A percentile compares a stretch with the other conserved stretches of the same genome.
These are phyloP conservation scores for Barnettozyma botsteinii DNA, from an alignment of 805 yeast genomes.

Conservation along the genomic window DNA sequence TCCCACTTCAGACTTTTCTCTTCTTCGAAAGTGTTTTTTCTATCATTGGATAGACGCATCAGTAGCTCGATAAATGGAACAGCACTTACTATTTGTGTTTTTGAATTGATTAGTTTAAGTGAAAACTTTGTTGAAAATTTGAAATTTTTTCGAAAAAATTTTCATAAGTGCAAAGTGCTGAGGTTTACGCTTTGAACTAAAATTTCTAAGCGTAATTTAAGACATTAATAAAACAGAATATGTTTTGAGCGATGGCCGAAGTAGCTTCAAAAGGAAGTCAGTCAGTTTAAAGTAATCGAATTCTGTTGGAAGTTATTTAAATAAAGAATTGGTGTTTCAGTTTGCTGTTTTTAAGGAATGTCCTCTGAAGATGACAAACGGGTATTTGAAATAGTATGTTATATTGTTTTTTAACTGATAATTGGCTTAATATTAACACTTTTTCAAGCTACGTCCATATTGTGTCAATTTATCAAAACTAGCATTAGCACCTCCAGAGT, in stretches of 20 bases:
- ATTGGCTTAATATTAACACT: constrained; percentile 8
- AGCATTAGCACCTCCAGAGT: constrained; percentile 35
- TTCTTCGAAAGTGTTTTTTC: too few species aligned
- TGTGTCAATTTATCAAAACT: constrained; percentile 41
- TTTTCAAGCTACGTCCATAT: constrained; percentile 30
- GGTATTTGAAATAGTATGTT: constrained; percentile 17
- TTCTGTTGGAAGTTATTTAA: too few species aligned
- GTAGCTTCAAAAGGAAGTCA: too few species aligned
- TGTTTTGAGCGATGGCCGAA: background rate
- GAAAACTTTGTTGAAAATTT: too few species aligned
- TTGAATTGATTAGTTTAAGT: too few species aligned
- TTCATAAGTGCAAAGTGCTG: background rate
- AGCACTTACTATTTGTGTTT: background rate
- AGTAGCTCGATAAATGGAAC: constrained; percentile 16
- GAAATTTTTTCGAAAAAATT: background rate
- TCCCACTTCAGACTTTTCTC: constrained; percentile 29
- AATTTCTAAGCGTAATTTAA: background rate
- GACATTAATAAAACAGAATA: background rate
- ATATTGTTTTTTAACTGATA: too few species aligned
- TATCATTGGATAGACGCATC: constrained; percentile 8
- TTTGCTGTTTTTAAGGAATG: constrained; percentile 10
- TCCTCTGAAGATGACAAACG: constrained; percentile 11
- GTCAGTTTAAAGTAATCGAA: too few species aligned
- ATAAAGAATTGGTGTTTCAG: too few species aligned
- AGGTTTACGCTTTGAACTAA: background rate